Percentiles rank a stretch among this genome's conserved stretches.
Evolutionary conservation across 768 basidiomycete genomes (phyloP).

Genomic region (Fistulinella prunicolor): DNA sequence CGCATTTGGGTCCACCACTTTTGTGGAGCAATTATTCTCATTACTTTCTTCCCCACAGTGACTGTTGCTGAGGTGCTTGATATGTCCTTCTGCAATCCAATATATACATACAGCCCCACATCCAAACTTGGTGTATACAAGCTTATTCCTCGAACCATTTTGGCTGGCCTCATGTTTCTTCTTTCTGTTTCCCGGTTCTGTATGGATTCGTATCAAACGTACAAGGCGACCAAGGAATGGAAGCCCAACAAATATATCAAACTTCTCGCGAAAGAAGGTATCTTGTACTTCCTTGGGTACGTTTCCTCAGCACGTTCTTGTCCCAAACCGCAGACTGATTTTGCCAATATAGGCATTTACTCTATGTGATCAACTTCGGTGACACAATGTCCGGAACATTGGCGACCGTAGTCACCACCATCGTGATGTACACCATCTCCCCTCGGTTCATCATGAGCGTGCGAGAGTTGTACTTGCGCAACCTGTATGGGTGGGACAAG

Average conservation of each 20-base stretch:
- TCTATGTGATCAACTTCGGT: constrained; percentile 12
- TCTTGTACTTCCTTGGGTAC: constrained; percentile 19
- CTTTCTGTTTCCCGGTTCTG: constrained; percentile 4
- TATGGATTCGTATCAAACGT: constrained; percentile 8
- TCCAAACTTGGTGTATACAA: constrained; percentile 9
- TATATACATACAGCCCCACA: neutral
- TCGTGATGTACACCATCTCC: constrained; percentile 7
- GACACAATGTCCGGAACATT: neutral
- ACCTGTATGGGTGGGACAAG: neutral
- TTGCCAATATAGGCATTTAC: constrained; percentile 6
- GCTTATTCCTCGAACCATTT: constrained; percentile 8
- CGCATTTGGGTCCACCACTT: neutral
- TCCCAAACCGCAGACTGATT: neutral
- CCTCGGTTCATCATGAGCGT: constrained; percentile 21
- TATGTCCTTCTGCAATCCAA: constrained; percentile 15
- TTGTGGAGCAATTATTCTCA: neutral
- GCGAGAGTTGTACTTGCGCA: constrained; percentile 6
- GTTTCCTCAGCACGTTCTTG: neutral
- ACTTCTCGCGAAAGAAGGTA: constrained; percentile 13
- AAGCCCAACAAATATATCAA: constrained; percentile 12
- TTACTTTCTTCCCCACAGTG: constrained; percentile 6
- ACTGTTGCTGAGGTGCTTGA: constrained; percentile 2
- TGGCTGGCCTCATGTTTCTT: constrained; percentile 11
- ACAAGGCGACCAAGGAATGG: constrained; percentile 10
- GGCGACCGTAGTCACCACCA: neutral